phyloP scores from a whole-genome alignment of 495 filamentous ascomycete genomes.

The Xylaria grammica region DNA sequence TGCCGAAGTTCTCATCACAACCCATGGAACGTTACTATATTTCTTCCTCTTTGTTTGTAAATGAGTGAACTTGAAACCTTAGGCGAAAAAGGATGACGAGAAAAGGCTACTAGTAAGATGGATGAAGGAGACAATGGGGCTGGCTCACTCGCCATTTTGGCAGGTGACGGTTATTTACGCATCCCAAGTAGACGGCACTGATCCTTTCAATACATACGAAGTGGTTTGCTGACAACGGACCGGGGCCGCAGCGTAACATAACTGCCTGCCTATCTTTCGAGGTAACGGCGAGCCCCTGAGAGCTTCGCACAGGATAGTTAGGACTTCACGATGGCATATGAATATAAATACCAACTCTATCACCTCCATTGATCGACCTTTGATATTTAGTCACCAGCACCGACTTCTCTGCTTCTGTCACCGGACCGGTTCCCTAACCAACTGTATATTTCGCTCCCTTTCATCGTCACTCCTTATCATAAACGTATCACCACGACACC shows the following conservation, averaged over 20 bases:
- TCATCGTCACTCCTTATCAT: conserved; percentile 16
- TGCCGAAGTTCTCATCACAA: not conserved
- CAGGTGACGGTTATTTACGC: conserved; percentile 11
- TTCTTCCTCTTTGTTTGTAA: too few species aligned
- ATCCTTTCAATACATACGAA: conserved; percentile 8
- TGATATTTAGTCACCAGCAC: not conserved
- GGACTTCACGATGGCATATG: conserved; percentile 2
- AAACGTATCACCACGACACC: conserved; percentile 1
- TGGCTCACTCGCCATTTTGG: not conserved
- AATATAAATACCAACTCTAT: not conserved
- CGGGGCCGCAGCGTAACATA: not conserved
- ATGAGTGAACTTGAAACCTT: conserved; percentile 11
- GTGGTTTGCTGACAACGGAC: not conserved
- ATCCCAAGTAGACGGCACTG: not conserved
- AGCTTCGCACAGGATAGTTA: not conserved
- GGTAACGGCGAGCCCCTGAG: not conserved
- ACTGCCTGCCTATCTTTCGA: too few species aligned
- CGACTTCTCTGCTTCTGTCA: not conserved
- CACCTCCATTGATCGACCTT: not conserved
- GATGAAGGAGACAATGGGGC: not conserved
- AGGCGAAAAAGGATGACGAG: not conserved
- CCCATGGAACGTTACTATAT: conserved; percentile 13
- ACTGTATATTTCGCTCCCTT: conserved; percentile 5
- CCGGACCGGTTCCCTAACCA: conserved; percentile 11
- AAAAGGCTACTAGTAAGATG: not conserved